These are phyloP conservation scores for Hypholoma fasciculare DNA, from an alignment of 768 basidiomycete species.

Conservation along the genomic window DNA sequence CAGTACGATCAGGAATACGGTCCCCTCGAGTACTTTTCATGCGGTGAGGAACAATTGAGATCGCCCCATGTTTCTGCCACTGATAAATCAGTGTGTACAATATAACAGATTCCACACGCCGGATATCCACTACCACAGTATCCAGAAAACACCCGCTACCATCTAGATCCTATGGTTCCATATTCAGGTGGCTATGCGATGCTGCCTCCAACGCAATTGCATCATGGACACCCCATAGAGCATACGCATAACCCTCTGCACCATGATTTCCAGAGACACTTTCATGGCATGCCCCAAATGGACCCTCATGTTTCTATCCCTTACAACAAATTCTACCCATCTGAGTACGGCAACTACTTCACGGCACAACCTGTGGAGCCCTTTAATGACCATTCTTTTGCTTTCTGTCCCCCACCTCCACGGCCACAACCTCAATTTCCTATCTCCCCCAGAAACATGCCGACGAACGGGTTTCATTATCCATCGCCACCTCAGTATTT, in stretches of 20 bases:
- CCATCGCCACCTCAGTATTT: no score
- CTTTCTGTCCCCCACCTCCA: slow-evolving; percentile 38
- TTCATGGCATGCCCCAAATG: not conserved
- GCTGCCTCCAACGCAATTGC: no score
- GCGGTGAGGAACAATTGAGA: no score
- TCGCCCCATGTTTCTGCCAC: no score
- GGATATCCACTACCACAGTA: not conserved
- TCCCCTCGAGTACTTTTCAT: not conserved
- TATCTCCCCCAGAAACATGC: not conserved
- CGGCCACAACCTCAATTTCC: not conserved
- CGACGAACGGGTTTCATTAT: no score
- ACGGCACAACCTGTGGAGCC: slow-evolving; percentile 48
- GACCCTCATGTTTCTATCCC: slow-evolving; percentile 39
- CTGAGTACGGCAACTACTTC: slow-evolving; percentile 64
- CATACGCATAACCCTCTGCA: not conserved
- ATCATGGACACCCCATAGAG: no score
- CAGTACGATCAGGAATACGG: not conserved
- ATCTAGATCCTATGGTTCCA: not conserved
- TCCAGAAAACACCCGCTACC: not conserved
- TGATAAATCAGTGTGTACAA: not conserved
- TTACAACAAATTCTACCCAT: slow-evolving; percentile 42
- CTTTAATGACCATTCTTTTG: slow-evolving; percentile 58
- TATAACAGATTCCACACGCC: not conserved
- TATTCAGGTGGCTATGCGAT: no score
- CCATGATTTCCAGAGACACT: not conserved